Percentiles rank a stretch among this genome's conserved stretches.
Conservation (phyloP, 2,329 filamentous ascomycete species). For the Aspergillus intermedius region DNA sequence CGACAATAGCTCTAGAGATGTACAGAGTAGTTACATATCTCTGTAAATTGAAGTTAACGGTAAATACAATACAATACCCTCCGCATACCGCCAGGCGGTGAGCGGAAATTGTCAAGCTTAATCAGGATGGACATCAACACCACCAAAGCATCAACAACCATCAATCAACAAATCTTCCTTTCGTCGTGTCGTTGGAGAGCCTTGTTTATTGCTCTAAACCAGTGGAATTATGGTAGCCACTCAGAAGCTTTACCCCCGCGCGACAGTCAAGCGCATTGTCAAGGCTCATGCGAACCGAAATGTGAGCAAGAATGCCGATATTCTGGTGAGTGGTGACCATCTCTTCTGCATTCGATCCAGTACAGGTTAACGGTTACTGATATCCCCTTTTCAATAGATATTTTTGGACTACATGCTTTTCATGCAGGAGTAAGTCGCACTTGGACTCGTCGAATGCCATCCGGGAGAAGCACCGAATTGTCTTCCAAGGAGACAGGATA, state of each 20-base stretch:
- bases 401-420: slow-evolving; percentile 81
- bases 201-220: background rate
- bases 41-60: background rate
- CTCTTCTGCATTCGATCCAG: background rate
- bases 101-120: background rate
- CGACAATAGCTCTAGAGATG: slow-evolving; percentile 1
- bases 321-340: slow-evolving; percentile 54
- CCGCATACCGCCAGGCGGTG: background rate
- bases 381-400: slow-evolving; percentile 48
- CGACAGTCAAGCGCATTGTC: slow-evolving; percentile 79
- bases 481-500: too few relatives aligned
- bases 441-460: background rate
- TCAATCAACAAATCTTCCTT: background rate
- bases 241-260: slow-evolving; percentile 74
- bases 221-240: slow-evolving; percentile 50
- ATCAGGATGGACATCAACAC: background rate
- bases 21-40: too few relatives aligned
- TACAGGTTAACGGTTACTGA: background rate
- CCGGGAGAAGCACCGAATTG: background rate
- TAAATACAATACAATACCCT: background rate
- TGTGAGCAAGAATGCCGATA: slow-evolving; percentile 78
- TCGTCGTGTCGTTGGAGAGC: background rate
- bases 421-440: slow-evolving; percentile 54
- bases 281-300: slow-evolving; percentile 79
- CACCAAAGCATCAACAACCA: background rate